phyloP scores from a whole-genome alignment of 2,329 filamentous ascomycete species.

The Xylogone sp. region DNA sequence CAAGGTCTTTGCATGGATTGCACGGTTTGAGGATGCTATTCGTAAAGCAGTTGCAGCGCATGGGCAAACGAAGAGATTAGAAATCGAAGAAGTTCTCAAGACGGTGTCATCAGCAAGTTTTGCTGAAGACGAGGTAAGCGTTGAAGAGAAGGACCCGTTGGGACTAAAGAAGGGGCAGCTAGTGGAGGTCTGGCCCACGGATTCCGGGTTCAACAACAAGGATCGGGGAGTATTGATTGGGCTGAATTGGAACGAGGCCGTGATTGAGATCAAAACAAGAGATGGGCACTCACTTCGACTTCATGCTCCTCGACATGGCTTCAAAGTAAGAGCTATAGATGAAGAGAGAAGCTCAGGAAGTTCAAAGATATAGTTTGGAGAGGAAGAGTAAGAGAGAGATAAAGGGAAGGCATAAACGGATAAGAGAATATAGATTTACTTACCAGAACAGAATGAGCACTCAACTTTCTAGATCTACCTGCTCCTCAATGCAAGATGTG shows the following conservation, averaged over 20 bases:
- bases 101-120: constrained; percentile 42
- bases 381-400: too few relatives aligned
- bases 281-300: constrained; percentile 44
- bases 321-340: constrained; percentile 34
- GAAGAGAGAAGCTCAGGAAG: too few relatives aligned
- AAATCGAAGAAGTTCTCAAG: constrained; percentile 50
- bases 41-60: constrained; percentile 35
- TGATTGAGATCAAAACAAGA: constrained; percentile 47
- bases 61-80: constrained; percentile 38
- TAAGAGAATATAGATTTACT: too few relatives aligned
- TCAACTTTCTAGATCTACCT: too few relatives aligned
- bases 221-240: constrained; percentile 54
- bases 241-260: constrained; percentile 50
- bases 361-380: too few relatives aligned
- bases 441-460: too few relatives aligned
- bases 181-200: constrained; percentile 59
- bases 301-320: constrained; percentile 60
- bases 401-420: too few relatives aligned
- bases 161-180: constrained; percentile 47
- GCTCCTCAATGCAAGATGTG: too few relatives aligned
- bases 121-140: constrained; percentile 37
- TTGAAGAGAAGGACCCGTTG: constrained; percentile 49
- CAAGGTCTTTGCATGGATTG: constrained; percentile 59
- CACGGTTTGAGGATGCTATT: constrained; percentile 52
- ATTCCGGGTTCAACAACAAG: constrained; percentile 55